Conservation (phyloP, 192 early-diverging fungal species). For the Phycomyces blakesleeanus region DNA sequence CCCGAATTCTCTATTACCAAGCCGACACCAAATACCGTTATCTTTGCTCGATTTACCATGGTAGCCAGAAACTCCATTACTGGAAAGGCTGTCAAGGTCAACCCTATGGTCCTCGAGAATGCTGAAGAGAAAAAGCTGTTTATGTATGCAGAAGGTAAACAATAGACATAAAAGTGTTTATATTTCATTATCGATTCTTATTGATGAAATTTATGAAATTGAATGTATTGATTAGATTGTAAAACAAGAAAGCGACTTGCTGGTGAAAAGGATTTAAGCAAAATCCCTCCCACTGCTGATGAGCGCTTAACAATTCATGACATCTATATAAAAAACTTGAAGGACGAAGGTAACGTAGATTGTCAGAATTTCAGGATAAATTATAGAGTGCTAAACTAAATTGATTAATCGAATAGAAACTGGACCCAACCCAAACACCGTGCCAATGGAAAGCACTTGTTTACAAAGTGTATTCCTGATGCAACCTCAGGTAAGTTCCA, state of each 20-base stretch:
- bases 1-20: conserved; percentile 18
- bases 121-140: conserved; percentile 72
- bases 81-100: conserved; percentile 65
- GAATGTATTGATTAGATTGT: conserved; percentile 32
- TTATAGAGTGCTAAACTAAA: not conserved
- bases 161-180: too few species aligned
- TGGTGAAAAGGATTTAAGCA: conserved; percentile 45
- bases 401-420: conserved; percentile 21
- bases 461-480: conserved; percentile 65
- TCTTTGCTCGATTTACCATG: conserved; percentile 87
- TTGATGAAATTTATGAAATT: too few species aligned
- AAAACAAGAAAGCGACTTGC: conserved; percentile 47
- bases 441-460: conserved; percentile 77
- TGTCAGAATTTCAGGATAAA: not conserved
- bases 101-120: conserved; percentile 67
- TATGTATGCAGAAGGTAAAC: conserved; percentile 51
- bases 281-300: conserved; percentile 73
- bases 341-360: conserved; percentile 38
- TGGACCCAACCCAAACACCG: conserved; percentile 40
- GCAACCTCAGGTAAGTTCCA: conserved; percentile 41
- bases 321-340: conserved; percentile 66
- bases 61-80: conserved; percentile 73
- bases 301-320: conserved; percentile 78
- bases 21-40: conserved; percentile 48
- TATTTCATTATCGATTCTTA: too few species aligned